Conservation (phyloP, 2,329 filamentous ascomycete genomes). For the Elsinoe perseae region DNA sequence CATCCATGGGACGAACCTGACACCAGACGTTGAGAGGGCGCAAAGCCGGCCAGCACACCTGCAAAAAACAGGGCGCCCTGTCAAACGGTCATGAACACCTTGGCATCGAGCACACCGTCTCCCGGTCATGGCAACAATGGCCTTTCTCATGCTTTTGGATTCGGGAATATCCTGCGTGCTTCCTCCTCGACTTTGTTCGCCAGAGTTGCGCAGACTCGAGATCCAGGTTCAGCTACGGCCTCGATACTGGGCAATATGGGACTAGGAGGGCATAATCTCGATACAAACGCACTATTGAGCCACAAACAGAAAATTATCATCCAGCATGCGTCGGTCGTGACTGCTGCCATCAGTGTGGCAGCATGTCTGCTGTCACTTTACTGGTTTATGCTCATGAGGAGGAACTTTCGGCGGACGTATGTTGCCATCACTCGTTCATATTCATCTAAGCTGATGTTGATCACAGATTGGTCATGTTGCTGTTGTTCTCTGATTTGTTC, state of each 20-base stretch:
- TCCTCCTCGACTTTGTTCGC: slow-evolving; percentile 3
- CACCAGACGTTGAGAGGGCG: slow-evolving; percentile 9
- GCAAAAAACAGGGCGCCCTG: neutral
- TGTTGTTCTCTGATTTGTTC: slow-evolving; percentile 65
- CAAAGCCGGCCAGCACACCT: neutral
- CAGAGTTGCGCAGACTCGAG: slow-evolving; percentile 4
- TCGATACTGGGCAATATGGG: slow-evolving; percentile 16
- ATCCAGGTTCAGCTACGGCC: slow-evolving; percentile 3
- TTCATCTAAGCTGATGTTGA: slow-evolving; percentile 9
- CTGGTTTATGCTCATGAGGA: slow-evolving; percentile 67
- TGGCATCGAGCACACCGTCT: slow-evolving; percentile 13
- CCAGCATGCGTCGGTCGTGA: slow-evolving; percentile 29
- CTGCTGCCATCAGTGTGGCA: slow-evolving; percentile 46
- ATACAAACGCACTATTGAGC: slow-evolving; percentile 19
- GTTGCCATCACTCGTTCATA: slow-evolving; percentile 24
- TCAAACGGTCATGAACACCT: slow-evolving; percentile 11
- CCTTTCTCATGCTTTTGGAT: neutral
- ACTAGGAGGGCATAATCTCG: slow-evolving; percentile 16
- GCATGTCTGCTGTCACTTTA: slow-evolving; percentile 53
- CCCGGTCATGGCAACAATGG: slow-evolving; percentile 10
- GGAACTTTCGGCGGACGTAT: slow-evolving; percentile 66
- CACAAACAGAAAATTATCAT: slow-evolving; percentile 25
- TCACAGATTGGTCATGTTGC: slow-evolving; percentile 60
- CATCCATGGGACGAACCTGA: slow-evolving; percentile 5
- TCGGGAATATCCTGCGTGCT: neutral